Conservation (phyloP, 2,329 filamentous ascomycete genomes). For the Clarireedia hainanense region DNA sequence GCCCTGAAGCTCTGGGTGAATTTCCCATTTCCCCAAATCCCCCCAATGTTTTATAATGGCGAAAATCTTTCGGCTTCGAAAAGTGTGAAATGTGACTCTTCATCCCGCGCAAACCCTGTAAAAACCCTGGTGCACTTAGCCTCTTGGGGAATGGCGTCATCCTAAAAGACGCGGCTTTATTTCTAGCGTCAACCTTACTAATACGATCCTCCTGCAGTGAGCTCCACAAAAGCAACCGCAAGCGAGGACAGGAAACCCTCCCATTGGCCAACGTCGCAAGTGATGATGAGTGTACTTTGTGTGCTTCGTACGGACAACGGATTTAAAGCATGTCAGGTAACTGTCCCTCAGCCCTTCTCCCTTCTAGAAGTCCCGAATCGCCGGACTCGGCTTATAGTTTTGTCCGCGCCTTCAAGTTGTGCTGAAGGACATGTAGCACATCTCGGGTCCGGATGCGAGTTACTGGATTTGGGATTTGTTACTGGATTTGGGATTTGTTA, state of each 20-base stretch:
- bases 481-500: no score
- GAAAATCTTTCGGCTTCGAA: slow-evolving; percentile 9
- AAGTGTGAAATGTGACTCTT: slow-evolving; percentile 1
- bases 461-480: no score
- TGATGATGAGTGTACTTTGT: no score
- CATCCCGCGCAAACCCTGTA: not conserved
- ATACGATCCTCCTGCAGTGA: not conserved
- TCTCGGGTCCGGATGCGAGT: no score
- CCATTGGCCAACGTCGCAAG: no score
- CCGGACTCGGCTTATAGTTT: not conserved
- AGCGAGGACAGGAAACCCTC: no score
- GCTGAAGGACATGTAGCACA: no score
- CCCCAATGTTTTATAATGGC: not conserved
- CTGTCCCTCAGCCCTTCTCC: not conserved
- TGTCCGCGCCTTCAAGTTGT: not conserved
- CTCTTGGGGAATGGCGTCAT: not conserved
- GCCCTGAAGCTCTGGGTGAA: not conserved
- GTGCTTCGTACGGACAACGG: no score
- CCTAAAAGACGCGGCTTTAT: not conserved
- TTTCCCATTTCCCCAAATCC: not conserved
- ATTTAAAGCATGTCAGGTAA: no score
- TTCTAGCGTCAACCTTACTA: slow-evolving; percentile 1
- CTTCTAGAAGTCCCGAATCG: not conserved
- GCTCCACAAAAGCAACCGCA: no score
- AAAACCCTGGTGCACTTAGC: not conserved